A percentile compares a stretch with the other conserved stretches of the same genome.
Conservation (phyloP, 2,329 filamentous ascomycete species). For the Penicillium aurantiogriseum region DNA sequence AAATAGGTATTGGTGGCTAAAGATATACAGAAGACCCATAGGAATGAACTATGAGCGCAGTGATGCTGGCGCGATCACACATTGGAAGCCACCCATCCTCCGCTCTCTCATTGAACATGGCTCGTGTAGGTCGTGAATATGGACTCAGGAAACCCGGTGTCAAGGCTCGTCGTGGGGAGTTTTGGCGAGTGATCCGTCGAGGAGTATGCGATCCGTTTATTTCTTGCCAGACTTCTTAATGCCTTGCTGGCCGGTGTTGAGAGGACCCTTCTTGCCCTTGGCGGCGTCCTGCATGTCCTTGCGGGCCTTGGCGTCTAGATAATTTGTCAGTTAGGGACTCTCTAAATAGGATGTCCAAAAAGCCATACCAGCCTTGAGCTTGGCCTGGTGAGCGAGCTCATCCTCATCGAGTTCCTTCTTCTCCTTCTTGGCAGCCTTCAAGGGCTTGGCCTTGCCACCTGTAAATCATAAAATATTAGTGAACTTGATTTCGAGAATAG, state of each 20-base stretch:
- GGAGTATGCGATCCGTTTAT: slow-evolving; percentile 48
- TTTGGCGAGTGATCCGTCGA: not conserved
- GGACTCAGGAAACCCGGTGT: slow-evolving; percentile 2
- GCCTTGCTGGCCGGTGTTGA: slow-evolving; percentile 79
- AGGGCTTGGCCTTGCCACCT: slow-evolving; percentile 81
- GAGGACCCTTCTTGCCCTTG: slow-evolving; percentile 75
- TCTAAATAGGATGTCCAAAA: not conserved
- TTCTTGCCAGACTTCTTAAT: slow-evolving; percentile 99
- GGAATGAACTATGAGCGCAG: not conserved
- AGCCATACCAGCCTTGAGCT: slow-evolving; percentile 75
- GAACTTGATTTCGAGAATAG: slow-evolving; percentile 1
- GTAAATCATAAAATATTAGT: slow-evolving; percentile 19
- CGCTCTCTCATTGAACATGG: slow-evolving; percentile 20
- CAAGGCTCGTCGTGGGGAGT: not conserved
- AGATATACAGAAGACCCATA: slow-evolving; percentile 7
- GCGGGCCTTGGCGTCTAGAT: slow-evolving; percentile 73
- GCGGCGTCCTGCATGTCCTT: slow-evolving; percentile 81
- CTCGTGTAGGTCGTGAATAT: slow-evolving; percentile 25
- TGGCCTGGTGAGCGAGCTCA: slow-evolving; percentile 76
- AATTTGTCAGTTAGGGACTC: not conserved
- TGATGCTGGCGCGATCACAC: slow-evolving; percentile 6
- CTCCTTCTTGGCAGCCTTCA: slow-evolving; percentile 87
- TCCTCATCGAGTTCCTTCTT: slow-evolving; percentile 83
- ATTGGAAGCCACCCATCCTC: slow-evolving; percentile 7
- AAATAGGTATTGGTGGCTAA: slow-evolving; percentile 11